phyloP scores from a whole-genome alignment of 2,329 filamentous ascomycete species.

The Neophaeococcomyces mojaviensis region DNA sequence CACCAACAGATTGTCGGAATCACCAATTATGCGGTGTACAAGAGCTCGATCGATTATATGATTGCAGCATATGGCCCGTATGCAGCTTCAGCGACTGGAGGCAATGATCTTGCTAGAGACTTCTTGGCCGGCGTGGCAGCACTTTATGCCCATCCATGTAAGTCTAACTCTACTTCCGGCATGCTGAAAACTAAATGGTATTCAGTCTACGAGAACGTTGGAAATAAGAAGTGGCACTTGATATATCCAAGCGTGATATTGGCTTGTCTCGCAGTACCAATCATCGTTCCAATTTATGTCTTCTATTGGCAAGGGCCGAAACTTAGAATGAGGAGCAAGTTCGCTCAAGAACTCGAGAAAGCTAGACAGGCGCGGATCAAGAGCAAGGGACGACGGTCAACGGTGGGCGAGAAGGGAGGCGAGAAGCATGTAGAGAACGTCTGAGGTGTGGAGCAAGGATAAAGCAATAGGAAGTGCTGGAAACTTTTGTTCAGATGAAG shows the following conservation, averaged over 20 bases:
- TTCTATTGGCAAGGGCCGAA: slow-evolving; percentile 57
- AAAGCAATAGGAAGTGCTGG: too few relatives aligned
- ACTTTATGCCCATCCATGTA: slow-evolving; percentile 48
- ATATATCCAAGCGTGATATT: slow-evolving; percentile 50
- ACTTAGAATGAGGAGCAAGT: slow-evolving; percentile 53
- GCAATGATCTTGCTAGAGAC: slow-evolving; percentile 58
- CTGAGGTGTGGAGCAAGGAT: slow-evolving; percentile 1
- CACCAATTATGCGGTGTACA: slow-evolving; percentile 44
- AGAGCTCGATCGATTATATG: slow-evolving; percentile 62
- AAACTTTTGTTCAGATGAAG: too few relatives aligned
- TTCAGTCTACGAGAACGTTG: slow-evolving; percentile 43
- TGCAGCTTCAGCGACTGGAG: slow-evolving; percentile 57
- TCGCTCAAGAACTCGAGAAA: slow-evolving; percentile 54
- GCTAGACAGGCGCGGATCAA: slow-evolving; percentile 27
- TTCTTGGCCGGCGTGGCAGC: slow-evolving; percentile 56
- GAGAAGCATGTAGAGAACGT: slow-evolving; percentile 12
- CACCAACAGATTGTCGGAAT: slow-evolving; percentile 46
- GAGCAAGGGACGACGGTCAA: slow-evolving; percentile 13
- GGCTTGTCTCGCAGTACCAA: slow-evolving; percentile 51
- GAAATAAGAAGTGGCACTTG: slow-evolving; percentile 28
- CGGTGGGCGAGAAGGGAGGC: neutral
- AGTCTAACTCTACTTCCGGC: slow-evolving; percentile 15
- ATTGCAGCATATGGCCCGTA: slow-evolving; percentile 58
- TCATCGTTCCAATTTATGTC: slow-evolving; percentile 57
- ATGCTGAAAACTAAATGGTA: slow-evolving; percentile 5